Evolutionary conservation across 768 basidiomycete genomes (phyloP).

Genomic region (Pleurotus platypus): DNA sequence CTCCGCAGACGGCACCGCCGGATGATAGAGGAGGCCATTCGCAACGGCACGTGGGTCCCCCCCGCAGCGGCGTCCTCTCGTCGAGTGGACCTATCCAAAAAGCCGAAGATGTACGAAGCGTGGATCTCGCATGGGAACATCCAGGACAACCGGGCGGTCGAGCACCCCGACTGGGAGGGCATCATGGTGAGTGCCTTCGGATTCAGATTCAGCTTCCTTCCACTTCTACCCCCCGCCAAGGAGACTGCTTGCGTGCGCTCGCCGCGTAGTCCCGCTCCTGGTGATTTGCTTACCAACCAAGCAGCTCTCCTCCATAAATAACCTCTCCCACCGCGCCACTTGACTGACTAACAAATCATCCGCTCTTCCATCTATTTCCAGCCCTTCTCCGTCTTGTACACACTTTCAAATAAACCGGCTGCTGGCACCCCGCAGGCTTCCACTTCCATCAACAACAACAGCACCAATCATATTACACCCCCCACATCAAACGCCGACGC

Average conservation of each 20-base stretch:
- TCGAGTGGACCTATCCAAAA: slow-evolving; percentile 37
- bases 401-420: background rate
- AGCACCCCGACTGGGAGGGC: slow-evolving; percentile 19
- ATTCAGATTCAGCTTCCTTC: background rate
- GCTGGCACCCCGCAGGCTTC: background rate
- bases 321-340: background rate
- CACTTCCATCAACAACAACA: background rate
- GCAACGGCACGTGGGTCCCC: slow-evolving; percentile 59
- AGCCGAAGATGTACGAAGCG: slow-evolving; percentile 48
- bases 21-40: slow-evolving; percentile 60
- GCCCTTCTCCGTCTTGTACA: slow-evolving; percentile 20
- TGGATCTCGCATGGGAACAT: slow-evolving; percentile 22
- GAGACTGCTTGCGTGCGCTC: too few species aligned
- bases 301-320: background rate
- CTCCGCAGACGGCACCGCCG: slow-evolving; percentile 59
- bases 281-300: background rate
- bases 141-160: background rate
- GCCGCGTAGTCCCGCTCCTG: too few species aligned
- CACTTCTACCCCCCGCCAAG: background rate
- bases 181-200: slow-evolving; percentile 19
- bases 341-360: slow-evolving; percentile 14
- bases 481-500: background rate
- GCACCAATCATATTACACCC: background rate
- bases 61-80: slow-evolving; percentile 20
- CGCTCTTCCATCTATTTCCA: slow-evolving; percentile 5